Evolutionary conservation across 441 rosid genomes (phyloP).

Genomic region (Pelargonium myrrhifolium): DNA sequence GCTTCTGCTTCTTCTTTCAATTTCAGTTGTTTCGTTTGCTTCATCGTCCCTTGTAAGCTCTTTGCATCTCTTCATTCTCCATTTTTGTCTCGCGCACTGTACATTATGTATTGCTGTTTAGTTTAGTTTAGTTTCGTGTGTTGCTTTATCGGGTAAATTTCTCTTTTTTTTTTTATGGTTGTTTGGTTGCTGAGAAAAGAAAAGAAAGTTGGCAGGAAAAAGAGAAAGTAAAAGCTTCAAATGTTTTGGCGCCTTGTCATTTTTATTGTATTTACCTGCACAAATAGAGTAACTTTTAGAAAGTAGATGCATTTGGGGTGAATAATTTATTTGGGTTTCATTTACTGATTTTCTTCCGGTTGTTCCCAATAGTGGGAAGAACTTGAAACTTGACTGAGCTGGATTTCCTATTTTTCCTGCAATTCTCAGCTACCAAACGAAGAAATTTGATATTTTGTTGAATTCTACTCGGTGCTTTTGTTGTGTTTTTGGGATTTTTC

Average conservation of each 20-base stretch:
- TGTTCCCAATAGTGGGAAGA: not conserved
- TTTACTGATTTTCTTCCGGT: not conserved
- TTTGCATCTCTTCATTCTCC: too few relatives aligned
- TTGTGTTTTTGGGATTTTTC: not conserved
- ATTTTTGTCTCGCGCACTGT: too few relatives aligned
- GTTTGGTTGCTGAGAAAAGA: not conserved
- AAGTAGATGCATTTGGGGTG: too few relatives aligned
- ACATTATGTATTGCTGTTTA: too few relatives aligned
- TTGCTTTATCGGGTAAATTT: not conserved
- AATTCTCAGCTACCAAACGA: not conserved
- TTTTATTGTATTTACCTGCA: too few relatives aligned
- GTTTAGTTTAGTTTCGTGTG: not conserved
- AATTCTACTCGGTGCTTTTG: not conserved
- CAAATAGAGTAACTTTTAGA: too few relatives aligned
- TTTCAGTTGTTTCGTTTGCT: too few relatives aligned
- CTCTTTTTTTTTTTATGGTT: not conserved
- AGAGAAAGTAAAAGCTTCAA: not conserved
- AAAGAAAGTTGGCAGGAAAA: too few relatives aligned
- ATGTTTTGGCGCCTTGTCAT: not conserved
- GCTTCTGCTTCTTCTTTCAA: too few relatives aligned
- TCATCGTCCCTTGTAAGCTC: too few relatives aligned
- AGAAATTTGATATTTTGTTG: not conserved
- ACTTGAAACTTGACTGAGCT: not conserved
- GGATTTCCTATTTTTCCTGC: not conserved
- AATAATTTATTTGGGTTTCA: too few relatives aligned